These are phyloP conservation scores for Xerocomellus intermedius DNA, from an alignment of 768 basidiomycete species.

Conservation along the genomic window DNA sequence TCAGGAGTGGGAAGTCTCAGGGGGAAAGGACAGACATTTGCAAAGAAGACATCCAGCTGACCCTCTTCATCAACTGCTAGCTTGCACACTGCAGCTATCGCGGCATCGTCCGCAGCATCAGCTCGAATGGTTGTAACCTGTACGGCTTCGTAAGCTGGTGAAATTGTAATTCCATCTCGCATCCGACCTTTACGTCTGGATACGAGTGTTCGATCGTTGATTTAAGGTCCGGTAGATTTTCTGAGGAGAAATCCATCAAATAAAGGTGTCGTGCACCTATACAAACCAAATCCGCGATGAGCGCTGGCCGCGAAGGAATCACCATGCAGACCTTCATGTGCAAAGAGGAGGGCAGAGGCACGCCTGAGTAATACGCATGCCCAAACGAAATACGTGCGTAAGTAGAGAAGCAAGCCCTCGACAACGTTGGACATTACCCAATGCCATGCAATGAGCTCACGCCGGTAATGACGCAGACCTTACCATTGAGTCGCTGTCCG, in stretches of 20 bases:
- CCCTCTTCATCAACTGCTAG: constrained; percentile 80
- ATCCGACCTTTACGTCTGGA: constrained; percentile 71
- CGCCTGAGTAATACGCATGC: constrained; percentile 44
- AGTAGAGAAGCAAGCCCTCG: constrained; percentile 8
- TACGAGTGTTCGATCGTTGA: constrained; percentile 64
- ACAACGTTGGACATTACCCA: constrained; percentile 50
- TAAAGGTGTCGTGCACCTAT: constrained; percentile 77
- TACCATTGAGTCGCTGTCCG: constrained; percentile 59
- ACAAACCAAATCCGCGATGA: background rate
- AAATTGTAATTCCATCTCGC: background rate
- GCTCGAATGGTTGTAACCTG: constrained; percentile 77
- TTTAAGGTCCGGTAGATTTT: constrained; percentile 70
- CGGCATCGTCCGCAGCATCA: constrained; percentile 78
- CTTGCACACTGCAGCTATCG: constrained; percentile 67
- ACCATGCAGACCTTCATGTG: constrained; percentile 64
- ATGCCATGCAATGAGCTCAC: constrained; percentile 87
- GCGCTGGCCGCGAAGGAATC: background rate
- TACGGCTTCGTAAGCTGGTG: constrained; percentile 10
- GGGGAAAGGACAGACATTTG: constrained; percentile 59
- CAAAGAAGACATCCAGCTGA: constrained; percentile 90
- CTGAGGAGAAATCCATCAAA: constrained; percentile 66
- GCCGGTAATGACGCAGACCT: constrained; percentile 87
- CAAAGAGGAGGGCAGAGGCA: constrained; percentile 68
- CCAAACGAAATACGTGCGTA: constrained; percentile 6
- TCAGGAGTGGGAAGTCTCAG: constrained; percentile 2